Conservation (phyloP, 2,329 filamentous ascomycete species). For the Nemania sp. region DNA sequence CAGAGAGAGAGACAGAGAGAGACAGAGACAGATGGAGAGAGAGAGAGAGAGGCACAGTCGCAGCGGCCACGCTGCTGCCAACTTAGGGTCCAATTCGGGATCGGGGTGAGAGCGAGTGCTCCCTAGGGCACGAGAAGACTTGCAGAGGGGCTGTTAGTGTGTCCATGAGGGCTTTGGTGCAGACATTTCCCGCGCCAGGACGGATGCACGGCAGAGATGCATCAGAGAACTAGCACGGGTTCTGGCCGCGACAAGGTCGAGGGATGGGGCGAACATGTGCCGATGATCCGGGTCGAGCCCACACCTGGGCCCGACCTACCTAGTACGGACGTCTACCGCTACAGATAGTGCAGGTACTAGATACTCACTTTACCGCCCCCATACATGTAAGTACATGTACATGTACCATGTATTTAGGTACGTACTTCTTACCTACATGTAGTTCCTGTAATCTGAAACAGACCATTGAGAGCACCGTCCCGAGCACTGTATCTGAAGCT, state of each 20-base stretch:
- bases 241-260: constrained; percentile 28
- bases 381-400: too few relatives aligned
- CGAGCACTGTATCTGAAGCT: too few relatives aligned
- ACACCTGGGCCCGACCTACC: neutral
- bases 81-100: neutral
- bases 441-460: too few relatives aligned
- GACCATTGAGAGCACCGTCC: too few relatives aligned
- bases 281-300: constrained; percentile 29
- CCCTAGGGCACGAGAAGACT: constrained; percentile 18
- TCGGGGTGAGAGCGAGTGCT: constrained; percentile 16
- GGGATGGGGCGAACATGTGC: constrained; percentile 26
- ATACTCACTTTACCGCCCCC: too few relatives aligned
- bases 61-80: too few relatives aligned
- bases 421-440: too few relatives aligned
- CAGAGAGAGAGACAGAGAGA: constrained; percentile 9
- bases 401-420: too few relatives aligned
- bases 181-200: constrained; percentile 28
- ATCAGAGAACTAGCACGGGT: constrained; percentile 21
- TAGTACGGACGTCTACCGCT: too few relatives aligned
- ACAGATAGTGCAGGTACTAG: too few relatives aligned
- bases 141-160: constrained; percentile 20
- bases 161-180: constrained; percentile 30
- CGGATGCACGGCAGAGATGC: constrained; percentile 31
- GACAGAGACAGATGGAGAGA: neutral
- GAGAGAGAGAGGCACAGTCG: too few relatives aligned